These are phyloP conservation scores for Backusella morwellensis DNA, from an alignment of 192 early-diverging fungal genomes.

Conservation along the genomic window DNA sequence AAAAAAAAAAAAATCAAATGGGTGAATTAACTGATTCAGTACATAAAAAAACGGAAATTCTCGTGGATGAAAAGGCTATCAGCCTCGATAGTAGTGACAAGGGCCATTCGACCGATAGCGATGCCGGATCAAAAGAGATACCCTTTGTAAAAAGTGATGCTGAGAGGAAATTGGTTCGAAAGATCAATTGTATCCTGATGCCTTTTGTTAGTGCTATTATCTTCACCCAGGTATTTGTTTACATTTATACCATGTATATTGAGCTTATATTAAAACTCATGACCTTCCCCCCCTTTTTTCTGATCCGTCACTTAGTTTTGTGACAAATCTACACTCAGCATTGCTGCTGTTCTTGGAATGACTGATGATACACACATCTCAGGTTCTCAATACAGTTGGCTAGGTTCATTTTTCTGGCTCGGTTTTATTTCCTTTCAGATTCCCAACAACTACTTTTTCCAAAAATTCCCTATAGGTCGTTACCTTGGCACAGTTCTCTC, in stretches of 20 bases:
- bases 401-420: slow-evolving; percentile 20
- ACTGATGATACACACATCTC: slow-evolving; percentile 9
- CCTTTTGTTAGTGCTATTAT: slow-evolving; percentile 16
- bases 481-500: slow-evolving; percentile 17
- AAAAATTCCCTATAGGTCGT: slow-evolving; percentile 14
- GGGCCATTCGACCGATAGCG: no score
- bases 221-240: slow-evolving; percentile 13
- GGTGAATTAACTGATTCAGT: no score
- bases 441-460: slow-evolving; percentile 31
- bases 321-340: slow-evolving; percentile 16
- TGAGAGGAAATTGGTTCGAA: slow-evolving; percentile 7
- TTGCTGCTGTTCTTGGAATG: slow-evolving; percentile 11
- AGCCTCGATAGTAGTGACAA: not conserved
- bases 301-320: slow-evolving; percentile 6
- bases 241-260: not conserved
- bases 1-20: not conserved
- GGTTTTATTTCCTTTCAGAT: slow-evolving; percentile 20
- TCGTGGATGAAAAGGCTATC: not conserved
- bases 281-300: not conserved
- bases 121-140: not conserved
- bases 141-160: not conserved
- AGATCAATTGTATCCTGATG: slow-evolving; percentile 12
- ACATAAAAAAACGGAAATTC: no score
- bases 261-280: not conserved
- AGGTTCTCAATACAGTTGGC: slow-evolving; percentile 3